Percentiles rank a stretch among this genome's conserved stretches.
Conservation (phyloP, 495 filamentous ascomycete species). For the Bathelium albidoporum region DNA sequence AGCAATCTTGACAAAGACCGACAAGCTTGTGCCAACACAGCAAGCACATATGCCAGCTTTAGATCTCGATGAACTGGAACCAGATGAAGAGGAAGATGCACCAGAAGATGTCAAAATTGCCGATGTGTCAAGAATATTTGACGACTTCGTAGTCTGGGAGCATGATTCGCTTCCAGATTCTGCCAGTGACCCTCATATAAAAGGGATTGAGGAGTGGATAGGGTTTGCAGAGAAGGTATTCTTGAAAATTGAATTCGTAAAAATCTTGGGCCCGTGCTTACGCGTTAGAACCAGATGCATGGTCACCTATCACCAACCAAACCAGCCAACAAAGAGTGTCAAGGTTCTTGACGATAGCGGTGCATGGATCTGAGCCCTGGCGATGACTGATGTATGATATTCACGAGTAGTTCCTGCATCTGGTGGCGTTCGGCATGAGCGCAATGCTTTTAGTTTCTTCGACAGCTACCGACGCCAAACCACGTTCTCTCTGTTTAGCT, state of each 20-base stretch:
- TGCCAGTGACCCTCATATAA: constrained; percentile 45
- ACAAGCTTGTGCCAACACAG: constrained; percentile 13
- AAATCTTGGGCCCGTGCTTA: not conserved
- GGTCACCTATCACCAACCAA: not conserved
- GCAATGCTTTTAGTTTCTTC: not conserved
- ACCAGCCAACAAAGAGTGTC: not conserved
- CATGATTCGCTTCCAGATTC: constrained; percentile 51
- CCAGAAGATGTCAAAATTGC: constrained; percentile 46
- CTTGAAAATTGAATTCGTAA: not conserved
- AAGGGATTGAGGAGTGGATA: constrained; percentile 75
- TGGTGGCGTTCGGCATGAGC: not conserved
- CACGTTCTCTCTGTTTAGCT: not conserved
- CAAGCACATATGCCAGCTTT: constrained; percentile 5
- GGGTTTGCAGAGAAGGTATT: constrained; percentile 54
- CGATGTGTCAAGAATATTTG: constrained; percentile 58
- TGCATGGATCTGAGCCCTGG: too few relatives aligned
- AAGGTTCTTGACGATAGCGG: not conserved
- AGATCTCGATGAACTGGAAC: constrained; percentile 31
- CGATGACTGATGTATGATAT: too few relatives aligned
- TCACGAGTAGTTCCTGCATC: too few relatives aligned
- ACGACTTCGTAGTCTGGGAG: constrained; percentile 71
- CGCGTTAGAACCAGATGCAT: not conserved
- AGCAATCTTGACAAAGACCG: constrained; percentile 18
- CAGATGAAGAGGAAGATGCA: constrained; percentile 34
- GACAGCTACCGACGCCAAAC: not conserved